Percentiles rank a stretch among this genome's conserved stretches.
Conservation (phyloP, 169 alveolate genomes). For the Cryptosporidium sp. region DNA sequence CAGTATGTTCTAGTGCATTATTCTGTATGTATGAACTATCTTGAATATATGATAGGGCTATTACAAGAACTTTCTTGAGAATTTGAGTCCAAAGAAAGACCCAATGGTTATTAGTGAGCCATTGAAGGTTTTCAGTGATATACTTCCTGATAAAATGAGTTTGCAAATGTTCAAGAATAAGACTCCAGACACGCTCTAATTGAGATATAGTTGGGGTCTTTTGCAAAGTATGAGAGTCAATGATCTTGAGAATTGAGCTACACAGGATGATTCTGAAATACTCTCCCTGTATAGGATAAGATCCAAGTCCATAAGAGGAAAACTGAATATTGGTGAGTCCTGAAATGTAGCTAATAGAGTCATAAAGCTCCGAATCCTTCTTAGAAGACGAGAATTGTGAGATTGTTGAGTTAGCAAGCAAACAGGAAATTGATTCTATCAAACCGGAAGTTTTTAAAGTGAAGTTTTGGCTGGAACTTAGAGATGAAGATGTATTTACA, state of each 20-base stretch:
- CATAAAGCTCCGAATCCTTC: not conserved
- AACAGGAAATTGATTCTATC: slow-evolving; percentile 30
- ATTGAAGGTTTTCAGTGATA: slow-evolving; percentile 44
- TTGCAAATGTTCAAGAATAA: slow-evolving; percentile 24
- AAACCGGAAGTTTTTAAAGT: not conserved
- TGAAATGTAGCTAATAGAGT: slow-evolving; percentile 6
- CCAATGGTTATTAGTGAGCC: slow-evolving; percentile 69
- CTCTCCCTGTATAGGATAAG: slow-evolving; percentile 53
- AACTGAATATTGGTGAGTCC: slow-evolving; percentile 20
- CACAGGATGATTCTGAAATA: slow-evolving; percentile 43
- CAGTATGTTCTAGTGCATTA: not conserved
- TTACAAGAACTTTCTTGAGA: slow-evolving; percentile 5
- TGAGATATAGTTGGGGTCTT: not conserved
- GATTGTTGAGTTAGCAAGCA: slow-evolving; percentile 20
- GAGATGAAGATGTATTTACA: slow-evolving; percentile 27
- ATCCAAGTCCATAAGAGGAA: slow-evolving; percentile 51
- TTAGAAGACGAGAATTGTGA: not conserved
- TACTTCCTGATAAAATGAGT: slow-evolving; percentile 41
- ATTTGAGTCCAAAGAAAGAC: slow-evolving; percentile 52
- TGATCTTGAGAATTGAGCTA: slow-evolving; percentile 7
- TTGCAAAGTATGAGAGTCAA: not conserved
- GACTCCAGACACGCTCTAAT: slow-evolving; percentile 9
- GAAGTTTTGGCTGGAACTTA: slow-evolving; percentile 8
- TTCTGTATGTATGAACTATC: not conserved
- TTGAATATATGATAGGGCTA: not conserved